These are phyloP conservation scores for Marvania coccoides DNA, from an alignment of 139 green algal genomes.

Conservation along the genomic window DNA sequence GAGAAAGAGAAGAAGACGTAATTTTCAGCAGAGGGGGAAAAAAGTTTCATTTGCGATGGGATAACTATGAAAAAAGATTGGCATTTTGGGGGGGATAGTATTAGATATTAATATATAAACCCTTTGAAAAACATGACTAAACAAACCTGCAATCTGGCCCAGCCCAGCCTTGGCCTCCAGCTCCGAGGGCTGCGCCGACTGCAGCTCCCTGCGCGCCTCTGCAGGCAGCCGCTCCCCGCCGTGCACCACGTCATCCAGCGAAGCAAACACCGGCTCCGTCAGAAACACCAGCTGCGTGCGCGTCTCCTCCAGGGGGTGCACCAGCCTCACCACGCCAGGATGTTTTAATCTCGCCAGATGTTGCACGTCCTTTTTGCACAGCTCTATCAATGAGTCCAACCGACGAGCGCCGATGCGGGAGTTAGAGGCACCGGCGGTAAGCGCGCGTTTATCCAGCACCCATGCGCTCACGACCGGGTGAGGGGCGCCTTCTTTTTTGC, in stretches of 20 bases:
- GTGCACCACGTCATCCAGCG: conserved; percentile 52
- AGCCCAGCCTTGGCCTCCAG: conserved; percentile 83
- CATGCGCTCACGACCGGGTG: conserved; percentile 51
- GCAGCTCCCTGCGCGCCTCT: background rate
- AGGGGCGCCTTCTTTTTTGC: conserved; percentile 26
- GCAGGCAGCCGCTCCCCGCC: conserved; percentile 6
- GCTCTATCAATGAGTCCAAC: conserved; percentile 24
- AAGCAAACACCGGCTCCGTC: conserved; percentile 69
- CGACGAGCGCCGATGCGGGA: background rate
- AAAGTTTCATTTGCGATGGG: too few species aligned
- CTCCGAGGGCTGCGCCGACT: conserved; percentile 18
- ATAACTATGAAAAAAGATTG: too few species aligned
- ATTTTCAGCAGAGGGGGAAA: too few species aligned
- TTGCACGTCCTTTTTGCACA: conserved; percentile 10
- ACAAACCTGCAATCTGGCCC: conserved; percentile 24
- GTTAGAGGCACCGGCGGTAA: conserved; percentile 4
- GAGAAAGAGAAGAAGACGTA: too few species aligned
- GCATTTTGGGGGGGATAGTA: too few species aligned
- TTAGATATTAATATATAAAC: too few species aligned
- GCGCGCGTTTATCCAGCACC: conserved; percentile 63
- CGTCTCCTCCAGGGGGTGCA: conserved; percentile 80
- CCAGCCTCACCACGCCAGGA: conserved; percentile 40
- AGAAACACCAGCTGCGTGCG: conserved; percentile 67
- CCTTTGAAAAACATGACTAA: too few species aligned
- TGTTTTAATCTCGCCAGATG: conserved; percentile 48